A percentile compares a stretch with the other conserved stretches of the same genome.
These are phyloP conservation scores for Sarocladiaceae sp. DNA, from an alignment of 2,329 filamentous ascomycete species.

Conservation along the genomic window DNA sequence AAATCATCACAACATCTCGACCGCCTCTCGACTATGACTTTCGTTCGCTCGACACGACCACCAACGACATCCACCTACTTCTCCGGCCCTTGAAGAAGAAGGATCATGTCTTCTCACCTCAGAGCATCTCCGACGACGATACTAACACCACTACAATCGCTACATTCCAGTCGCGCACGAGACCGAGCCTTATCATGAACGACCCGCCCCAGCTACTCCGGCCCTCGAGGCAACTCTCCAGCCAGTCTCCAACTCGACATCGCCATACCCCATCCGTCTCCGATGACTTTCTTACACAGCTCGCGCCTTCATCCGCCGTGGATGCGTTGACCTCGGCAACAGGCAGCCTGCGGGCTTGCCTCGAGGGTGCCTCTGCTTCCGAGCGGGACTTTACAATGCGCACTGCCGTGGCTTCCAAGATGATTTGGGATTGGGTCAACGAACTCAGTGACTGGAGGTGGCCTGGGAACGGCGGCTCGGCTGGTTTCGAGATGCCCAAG, in stretches of 20 bases:
- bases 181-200: slow-evolving; percentile 28
- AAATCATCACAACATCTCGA: background rate
- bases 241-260: slow-evolving; percentile 38
- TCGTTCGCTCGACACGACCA: background rate
- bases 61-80: slow-evolving; percentile 19
- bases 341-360: slow-evolving; percentile 48
- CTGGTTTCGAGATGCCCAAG: slow-evolving; percentile 47
- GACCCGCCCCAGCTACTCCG: slow-evolving; percentile 25
- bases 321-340: slow-evolving; percentile 51
- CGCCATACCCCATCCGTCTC: slow-evolving; percentile 22
- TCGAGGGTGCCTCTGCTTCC: slow-evolving; percentile 54
- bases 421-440: slow-evolving; percentile 67
- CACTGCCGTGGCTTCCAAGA: slow-evolving; percentile 63
- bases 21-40: slow-evolving; percentile 6
- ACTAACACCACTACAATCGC: slow-evolving; percentile 5
- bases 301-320: slow-evolving; percentile 55
- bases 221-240: slow-evolving; percentile 26
- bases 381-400: slow-evolving; percentile 68
- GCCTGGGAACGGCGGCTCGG: slow-evolving; percentile 41
- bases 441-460: slow-evolving; percentile 60
- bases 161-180: background rate
- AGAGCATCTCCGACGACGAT: background rate
- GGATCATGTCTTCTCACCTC: slow-evolving; percentile 2
- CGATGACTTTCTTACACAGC: slow-evolving; percentile 55
- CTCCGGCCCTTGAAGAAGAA: slow-evolving; percentile 14